phyloP scores from a whole-genome alignment of 129 eudicot genomes.

The Mikania micrantha region DNA sequence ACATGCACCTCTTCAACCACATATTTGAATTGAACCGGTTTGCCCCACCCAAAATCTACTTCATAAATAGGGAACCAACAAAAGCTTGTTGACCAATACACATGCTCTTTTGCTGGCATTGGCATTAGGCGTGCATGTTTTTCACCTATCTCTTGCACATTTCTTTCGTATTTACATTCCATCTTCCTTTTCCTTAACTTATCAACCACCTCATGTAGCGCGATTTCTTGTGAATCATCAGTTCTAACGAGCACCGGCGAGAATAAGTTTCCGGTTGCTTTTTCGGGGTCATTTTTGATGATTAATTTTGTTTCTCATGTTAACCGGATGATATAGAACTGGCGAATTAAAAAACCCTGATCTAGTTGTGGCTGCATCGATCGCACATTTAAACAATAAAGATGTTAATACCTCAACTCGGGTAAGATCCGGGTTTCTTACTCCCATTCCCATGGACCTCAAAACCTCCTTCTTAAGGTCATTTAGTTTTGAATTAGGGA shows the following conservation, averaged over 20 bases:
- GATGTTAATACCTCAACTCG: constrained; percentile 15
- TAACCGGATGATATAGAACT: neutral
- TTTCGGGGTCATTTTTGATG: neutral
- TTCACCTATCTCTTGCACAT: neutral
- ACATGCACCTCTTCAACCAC: neutral
- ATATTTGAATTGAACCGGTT: neutral
- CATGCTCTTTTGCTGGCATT: too few species aligned
- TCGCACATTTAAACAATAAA: neutral
- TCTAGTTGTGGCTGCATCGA: neutral
- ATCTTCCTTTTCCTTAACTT: constrained; percentile 2
- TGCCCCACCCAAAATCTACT: neutral
- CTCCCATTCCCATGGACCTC: neutral
- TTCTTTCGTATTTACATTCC: neutral
- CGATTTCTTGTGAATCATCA: neutral
- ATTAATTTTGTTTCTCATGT: constrained; percentile 4
- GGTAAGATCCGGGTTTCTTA: neutral
- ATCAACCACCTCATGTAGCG: neutral
- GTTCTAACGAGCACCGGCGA: neutral
- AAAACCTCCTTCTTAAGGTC: neutral
- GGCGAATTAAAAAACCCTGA: neutral
- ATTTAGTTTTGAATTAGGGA: neutral
- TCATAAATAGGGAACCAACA: neutral
- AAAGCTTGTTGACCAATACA: too few species aligned
- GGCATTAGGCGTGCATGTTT: neutral
- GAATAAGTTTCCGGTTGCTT: neutral